Base-by-base conservation (phyloP, 108 stramenopile genomes). In the Cyclotella sp. region DNA sequence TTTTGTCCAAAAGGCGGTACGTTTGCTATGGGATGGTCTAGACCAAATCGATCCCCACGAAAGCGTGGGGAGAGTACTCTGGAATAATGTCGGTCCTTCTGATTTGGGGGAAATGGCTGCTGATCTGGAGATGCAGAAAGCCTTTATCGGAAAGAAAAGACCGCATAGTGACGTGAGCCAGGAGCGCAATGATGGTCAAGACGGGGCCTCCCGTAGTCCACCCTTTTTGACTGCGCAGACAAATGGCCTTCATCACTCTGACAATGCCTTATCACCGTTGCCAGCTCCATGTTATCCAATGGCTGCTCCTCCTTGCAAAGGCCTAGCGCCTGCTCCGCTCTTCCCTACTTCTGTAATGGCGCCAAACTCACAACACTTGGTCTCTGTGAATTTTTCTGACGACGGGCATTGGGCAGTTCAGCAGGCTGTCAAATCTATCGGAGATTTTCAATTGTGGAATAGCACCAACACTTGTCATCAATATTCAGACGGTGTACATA, bases 81-180 rank as follows among this genome's bases (percentile, higher is more conserved):
- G 91, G 93, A 89, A 87, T 54, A 88, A 89, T 42, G 91, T 94
- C 2, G 90, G 81, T 19, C 92, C 93, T 16, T 88, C 91, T 19
- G 93, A 96, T 75, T 69, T 96, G 30, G 95, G 95, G 40, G 95
- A 94, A 85, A 96, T 96, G 92, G 95, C 95, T 19, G 95, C 93
- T 0, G 95, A 96, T 76, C 69, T 96, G 21, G 95, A 96, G 70
- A 94, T 93, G 93, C 95, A 94, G 46, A 89, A 94, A 43, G 91
- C 87, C 70, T 95, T 95, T 64, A 76, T 89, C 62, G 79, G 79
- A 16, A 93, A 91, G 73, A 95, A 95, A 73, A 78, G 94, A 10
- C 88, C 94, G 0, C 84, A 68, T 41, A 68, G 81, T 49, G 58
- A 55, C n/a, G 73, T 78, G 18, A 26, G 42, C 18, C 67, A 49